These are phyloP conservation scores for Aplosporella prunicola DNA, from an alignment of 2,329 filamentous ascomycete genomes.

Conservation along the genomic window DNA sequence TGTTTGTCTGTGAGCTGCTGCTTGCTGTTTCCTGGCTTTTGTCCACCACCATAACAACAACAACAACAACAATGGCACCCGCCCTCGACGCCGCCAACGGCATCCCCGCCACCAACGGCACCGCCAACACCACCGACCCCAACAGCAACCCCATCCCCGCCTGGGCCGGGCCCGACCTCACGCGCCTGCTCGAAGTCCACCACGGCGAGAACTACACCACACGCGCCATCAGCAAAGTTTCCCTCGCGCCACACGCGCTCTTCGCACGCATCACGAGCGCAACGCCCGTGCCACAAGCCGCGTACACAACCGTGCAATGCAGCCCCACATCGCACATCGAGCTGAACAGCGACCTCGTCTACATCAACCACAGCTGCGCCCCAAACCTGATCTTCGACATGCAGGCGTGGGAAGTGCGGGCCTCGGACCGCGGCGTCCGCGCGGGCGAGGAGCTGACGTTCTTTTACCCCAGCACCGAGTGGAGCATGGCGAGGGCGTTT, in stretches of 20 bases:
- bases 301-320: constrained; percentile 46
- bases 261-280: constrained; percentile 41
- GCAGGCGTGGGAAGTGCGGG: constrained; percentile 42
- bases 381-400: constrained; percentile 48
- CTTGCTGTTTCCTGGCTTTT: no score
- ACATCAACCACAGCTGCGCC: constrained; percentile 47
- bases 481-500: constrained; percentile 64
- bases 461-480: constrained; percentile 69
- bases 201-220: constrained; percentile 31
- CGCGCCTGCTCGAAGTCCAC: constrained; percentile 29
- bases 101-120: neutral
- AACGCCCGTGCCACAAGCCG: constrained; percentile 32
- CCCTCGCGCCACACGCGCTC: constrained; percentile 41
- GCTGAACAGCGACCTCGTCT: constrained; percentile 48
- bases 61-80: no score
- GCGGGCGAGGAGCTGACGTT: constrained; percentile 42
- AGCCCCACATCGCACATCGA: constrained; percentile 43
- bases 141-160: constrained; percentile 2
- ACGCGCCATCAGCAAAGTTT: constrained; percentile 39
- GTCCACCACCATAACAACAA: no score
- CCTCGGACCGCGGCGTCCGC: constrained; percentile 32
- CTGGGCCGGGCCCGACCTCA: constrained; percentile 21
- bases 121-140: neutral
- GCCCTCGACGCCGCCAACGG: constrained; percentile 5
- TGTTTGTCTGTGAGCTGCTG: no score